Percentiles rank a stretch among this genome's conserved stretches.
These are phyloP conservation scores for Aegilops tauschii DNA, from an alignment of 176 grass and related monocot species.

Conservation along the genomic window DNA sequence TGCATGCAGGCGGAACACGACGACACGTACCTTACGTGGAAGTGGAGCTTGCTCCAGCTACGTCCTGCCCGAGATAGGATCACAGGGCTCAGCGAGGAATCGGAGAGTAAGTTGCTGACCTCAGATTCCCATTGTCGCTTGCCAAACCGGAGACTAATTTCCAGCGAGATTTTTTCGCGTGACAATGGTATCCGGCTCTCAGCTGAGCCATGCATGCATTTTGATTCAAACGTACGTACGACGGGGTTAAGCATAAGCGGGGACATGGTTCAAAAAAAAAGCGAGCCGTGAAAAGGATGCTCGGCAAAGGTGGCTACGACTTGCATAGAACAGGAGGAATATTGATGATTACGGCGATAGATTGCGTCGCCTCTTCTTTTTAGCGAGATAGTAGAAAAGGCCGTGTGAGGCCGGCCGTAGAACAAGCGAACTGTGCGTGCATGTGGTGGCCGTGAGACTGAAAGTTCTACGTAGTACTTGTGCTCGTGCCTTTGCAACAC, in stretches of 20 bases:
- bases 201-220: neutral
- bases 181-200: no score
- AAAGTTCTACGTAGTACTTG: neutral
- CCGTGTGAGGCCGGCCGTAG: neutral
- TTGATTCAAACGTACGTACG: no score
- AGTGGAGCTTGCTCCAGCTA: neutral
- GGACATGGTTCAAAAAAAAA: neutral
- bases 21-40: neutral
- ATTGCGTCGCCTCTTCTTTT: conserved; percentile 6
- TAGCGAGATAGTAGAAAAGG: neutral
- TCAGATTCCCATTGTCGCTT: neutral
- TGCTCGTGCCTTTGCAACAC: neutral
- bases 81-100: neutral
- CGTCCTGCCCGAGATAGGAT: neutral
- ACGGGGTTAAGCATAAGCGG: neutral
- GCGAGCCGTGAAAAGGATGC: neutral
- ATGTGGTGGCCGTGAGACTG: neutral
- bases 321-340: conserved; percentile 24
- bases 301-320: neutral
- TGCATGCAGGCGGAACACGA: conserved; percentile 11
- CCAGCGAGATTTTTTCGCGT: no score
- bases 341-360: conserved; percentile 37
- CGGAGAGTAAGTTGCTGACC: neutral
- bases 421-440: neutral
- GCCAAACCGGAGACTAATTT: neutral